Evolutionary conservation across 1,284 basidiomycete genomes (phyloP).

Genomic region (Rugosomyces carneus): DNA sequence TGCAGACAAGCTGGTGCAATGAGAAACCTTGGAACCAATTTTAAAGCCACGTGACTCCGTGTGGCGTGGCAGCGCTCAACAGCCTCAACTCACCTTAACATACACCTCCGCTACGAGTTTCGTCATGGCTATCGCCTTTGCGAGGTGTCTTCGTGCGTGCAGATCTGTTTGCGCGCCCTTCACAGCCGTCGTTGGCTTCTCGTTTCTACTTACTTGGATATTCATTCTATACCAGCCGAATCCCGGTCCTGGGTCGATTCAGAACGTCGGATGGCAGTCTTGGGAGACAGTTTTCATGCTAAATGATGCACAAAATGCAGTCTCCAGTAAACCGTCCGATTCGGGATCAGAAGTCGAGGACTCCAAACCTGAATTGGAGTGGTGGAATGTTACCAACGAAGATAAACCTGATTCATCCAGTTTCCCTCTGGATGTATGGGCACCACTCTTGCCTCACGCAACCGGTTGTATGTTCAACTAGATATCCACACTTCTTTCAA

Average conservation of each 20-base stretch:
- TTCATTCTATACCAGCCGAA: conserved; percentile 75
- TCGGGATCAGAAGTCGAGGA: conserved; percentile 4
- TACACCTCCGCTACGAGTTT: conserved; percentile 10
- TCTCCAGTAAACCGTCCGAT: conserved; percentile 7
- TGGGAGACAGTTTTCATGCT: conserved; percentile 60
- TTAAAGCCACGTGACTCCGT: conserved; percentile 15
- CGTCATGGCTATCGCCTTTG: conserved; percentile 27
- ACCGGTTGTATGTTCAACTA: conserved; percentile 63
- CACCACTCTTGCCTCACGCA: conserved; percentile 73
- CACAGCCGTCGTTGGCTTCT: conserved; percentile 58
- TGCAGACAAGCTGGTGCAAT: conserved; percentile 17
- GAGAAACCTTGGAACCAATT: conserved; percentile 6
- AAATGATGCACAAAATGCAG: conserved; percentile 7
- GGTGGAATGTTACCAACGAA: conserved; percentile 62
- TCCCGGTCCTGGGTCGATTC: conserved; percentile 61
- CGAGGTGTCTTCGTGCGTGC: conserved; percentile 27
- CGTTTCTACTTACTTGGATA: conserved; percentile 64
- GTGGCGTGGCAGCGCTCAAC: conserved; percentile 4
- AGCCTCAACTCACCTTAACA: no score
- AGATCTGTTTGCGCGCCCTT: conserved; percentile 51
- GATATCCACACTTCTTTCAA: background rate
- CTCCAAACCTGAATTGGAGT: conserved; percentile 39
- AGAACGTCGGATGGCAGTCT: conserved; percentile 86
- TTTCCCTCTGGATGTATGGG: conserved; percentile 78
- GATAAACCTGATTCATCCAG: conserved; percentile 49